Conservation (phyloP, 2,329 filamentous ascomycete genomes). For the Cordyceps militaris region DNA sequence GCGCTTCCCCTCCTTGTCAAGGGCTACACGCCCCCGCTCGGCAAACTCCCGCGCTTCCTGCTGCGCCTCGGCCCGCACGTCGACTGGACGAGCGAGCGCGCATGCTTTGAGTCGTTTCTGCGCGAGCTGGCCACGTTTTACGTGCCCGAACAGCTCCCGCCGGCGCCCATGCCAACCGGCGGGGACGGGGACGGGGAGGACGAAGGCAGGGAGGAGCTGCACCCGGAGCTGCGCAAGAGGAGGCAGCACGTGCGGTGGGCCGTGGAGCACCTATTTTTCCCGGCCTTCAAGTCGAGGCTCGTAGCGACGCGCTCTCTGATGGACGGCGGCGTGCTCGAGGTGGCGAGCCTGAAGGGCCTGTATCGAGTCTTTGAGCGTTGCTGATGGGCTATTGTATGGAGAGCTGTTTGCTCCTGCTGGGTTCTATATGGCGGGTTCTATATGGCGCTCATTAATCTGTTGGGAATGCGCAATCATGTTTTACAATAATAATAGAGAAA, state of each 20-base stretch:
- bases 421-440: background rate
- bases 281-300: constrained; percentile 74
- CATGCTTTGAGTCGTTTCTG: constrained; percentile 80
- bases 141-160: constrained; percentile 75
- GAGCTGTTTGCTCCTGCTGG: background rate
- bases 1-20: constrained; percentile 80
- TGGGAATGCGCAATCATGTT: background rate
- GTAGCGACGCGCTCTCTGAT: constrained; percentile 75
- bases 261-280: constrained; percentile 83
- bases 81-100: constrained; percentile 76
- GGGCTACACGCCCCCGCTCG: constrained; percentile 78
- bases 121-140: constrained; percentile 84
- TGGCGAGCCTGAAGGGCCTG: constrained; percentile 84
- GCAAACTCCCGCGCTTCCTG: constrained; percentile 83
- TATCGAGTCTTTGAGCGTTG: constrained; percentile 95
- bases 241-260: constrained; percentile 64
- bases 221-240: constrained; percentile 49
- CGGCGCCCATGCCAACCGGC: constrained; percentile 30
- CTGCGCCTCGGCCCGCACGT: constrained; percentile 83
- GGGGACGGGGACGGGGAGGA: constrained; percentile 27
- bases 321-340: constrained; percentile 68
- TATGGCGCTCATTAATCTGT: background rate
- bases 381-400: constrained; percentile 34
- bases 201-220: constrained; percentile 31
- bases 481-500: background rate